Evolutionary conservation across 2,329 filamentous ascomycete species (phyloP).

Genomic region (Herpotrichia juniperi): DNA sequence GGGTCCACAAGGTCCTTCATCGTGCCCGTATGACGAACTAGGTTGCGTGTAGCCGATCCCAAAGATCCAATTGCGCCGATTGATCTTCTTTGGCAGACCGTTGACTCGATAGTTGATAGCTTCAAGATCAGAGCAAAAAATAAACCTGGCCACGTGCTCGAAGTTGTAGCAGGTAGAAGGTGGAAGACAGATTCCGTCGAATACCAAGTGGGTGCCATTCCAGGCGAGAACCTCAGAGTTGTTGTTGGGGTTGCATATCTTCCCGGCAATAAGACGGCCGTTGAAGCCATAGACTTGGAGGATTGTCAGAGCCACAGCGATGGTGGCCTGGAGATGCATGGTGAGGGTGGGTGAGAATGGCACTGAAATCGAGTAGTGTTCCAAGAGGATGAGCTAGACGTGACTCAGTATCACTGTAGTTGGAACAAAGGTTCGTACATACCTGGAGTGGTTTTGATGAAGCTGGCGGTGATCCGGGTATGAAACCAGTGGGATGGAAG

Average conservation of each 20-base stretch:
- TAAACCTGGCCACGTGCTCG: background rate
- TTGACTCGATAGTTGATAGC: no score
- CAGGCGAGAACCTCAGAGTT: constrained; percentile 8
- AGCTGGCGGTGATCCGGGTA: no score
- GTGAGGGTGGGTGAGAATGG: no score
- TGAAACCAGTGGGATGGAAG: no score
- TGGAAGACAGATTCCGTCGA: constrained; percentile 11
- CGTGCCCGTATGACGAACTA: no score
- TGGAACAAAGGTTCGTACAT: no score
- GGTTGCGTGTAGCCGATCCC: no score
- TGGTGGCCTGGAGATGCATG: background rate
- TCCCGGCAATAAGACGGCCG: background rate
- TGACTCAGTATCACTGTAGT: no score
- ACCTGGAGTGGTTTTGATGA: no score
- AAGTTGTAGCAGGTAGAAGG: constrained; percentile 12
- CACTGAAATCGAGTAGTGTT: background rate
- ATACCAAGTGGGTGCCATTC: constrained; percentile 4
- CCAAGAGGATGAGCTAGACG: background rate
- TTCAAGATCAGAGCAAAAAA: constrained; percentile 3
- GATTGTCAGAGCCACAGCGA: background rate
- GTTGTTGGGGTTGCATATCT: constrained; percentile 12
- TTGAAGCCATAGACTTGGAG: background rate
- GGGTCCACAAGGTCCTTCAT: no score
- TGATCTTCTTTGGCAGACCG: no score
- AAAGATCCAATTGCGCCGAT: no score